phyloP scores from a whole-genome alignment of 148 eudicot genomes.

The Silene uniflora region DNA sequence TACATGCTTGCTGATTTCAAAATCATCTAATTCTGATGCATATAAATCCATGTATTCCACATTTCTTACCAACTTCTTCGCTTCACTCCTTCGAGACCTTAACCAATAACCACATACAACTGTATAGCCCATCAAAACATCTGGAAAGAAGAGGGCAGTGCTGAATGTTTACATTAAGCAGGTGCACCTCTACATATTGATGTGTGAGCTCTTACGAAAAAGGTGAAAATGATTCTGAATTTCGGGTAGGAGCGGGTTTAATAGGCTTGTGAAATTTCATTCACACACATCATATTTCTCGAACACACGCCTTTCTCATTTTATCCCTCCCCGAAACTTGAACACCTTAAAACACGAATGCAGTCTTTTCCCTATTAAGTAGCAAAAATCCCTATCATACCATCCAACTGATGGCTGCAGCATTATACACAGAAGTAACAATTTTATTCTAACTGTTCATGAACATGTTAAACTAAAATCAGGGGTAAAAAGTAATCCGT shows the following conservation, averaged over 20 bases:
- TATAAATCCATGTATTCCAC: slow-evolving; percentile 26
- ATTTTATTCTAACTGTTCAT: too few relatives aligned
- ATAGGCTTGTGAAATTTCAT: neutral
- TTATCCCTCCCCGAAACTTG: neutral
- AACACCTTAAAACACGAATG: too few relatives aligned
- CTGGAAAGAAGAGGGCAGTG: neutral
- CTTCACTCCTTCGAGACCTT: slow-evolving; percentile 10
- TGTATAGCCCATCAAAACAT: neutral
- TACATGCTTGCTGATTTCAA: slow-evolving; percentile 25
- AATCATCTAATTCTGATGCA: slow-evolving; percentile 30
- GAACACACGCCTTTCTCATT: neutral
- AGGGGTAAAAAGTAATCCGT: neutral
- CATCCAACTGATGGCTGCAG: too few relatives aligned
- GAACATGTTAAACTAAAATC: too few relatives aligned
- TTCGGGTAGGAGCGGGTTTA: too few relatives aligned
- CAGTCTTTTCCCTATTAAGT: too few relatives aligned
- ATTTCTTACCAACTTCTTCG: slow-evolving; percentile 35
- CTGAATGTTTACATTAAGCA: neutral
- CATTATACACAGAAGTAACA: too few relatives aligned
- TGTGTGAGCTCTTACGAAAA: neutral
- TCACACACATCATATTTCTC: slow-evolving; percentile 8
- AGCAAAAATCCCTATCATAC: too few relatives aligned
- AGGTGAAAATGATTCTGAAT: neutral
- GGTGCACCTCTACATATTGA: neutral
- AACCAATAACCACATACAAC: slow-evolving; percentile 19